Evolutionary conservation across 305 asterid genomes (phyloP).

Genomic region (Fraxinus ornus): DNA sequence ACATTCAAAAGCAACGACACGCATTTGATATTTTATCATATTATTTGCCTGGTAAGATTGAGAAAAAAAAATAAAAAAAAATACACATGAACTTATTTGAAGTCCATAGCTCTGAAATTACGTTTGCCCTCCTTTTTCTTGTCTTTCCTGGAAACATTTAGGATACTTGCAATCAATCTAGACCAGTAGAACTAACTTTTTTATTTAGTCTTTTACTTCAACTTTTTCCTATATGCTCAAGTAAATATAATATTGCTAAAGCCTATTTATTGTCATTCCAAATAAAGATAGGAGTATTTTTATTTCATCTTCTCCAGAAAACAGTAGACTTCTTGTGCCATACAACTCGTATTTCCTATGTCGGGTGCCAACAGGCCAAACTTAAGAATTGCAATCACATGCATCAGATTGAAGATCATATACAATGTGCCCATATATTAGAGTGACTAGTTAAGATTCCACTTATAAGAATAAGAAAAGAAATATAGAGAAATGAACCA

Average conservation of each 20-base stretch:
- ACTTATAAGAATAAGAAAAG: not conserved
- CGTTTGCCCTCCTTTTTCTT: not conserved
- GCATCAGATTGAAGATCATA: conserved; percentile 2
- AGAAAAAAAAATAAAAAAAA: not conserved
- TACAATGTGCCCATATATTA: not conserved
- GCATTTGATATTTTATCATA: not conserved
- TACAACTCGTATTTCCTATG: conserved; percentile 10
- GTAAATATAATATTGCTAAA: not conserved
- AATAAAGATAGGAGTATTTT: conserved; percentile 3
- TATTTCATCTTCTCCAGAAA: not conserved
- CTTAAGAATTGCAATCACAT: conserved; percentile 3
- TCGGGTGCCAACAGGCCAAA: conserved; percentile 5
- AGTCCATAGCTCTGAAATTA: not conserved
- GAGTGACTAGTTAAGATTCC: not conserved
- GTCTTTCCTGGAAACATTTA: not conserved
- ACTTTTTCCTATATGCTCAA: not conserved
- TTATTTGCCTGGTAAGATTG: not conserved
- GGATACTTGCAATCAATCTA: not conserved
- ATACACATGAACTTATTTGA: not conserved
- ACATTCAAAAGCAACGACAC: not conserved
- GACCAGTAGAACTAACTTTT: not conserved
- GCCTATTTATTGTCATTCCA: conserved; percentile 1
- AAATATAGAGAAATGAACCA: not conserved
- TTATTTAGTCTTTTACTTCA: not conserved
- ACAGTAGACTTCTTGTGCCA: not conserved